Evolutionary conservation across 352 stramenopile genomes (phyloP), one percentile per base, ranked within the genome.

Genomic region (Phytophthora palmivora): DNA sequence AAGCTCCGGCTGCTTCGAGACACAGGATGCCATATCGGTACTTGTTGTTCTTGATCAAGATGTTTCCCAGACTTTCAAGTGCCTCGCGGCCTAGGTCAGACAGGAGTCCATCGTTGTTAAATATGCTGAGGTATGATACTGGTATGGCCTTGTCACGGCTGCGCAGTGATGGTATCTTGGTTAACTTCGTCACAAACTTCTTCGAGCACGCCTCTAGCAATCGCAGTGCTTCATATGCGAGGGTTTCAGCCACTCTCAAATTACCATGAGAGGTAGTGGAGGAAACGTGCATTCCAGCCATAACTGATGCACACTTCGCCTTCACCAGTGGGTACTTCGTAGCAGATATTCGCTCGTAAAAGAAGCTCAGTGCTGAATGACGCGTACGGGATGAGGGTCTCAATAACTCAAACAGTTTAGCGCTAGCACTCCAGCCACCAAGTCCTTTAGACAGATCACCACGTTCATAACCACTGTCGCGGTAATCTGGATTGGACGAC

Each of bases 31-130:
- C 86, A 41, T 91, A 94, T 14, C 84, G 86, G 47, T 96, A 96
- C 54, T 96, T 96, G 33, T 89, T 84, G 50, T 91, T 94, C 64
- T 91, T 88, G 46, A 92, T 87, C 49, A 96, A 71, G 24, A 93
- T 74, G 46, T 92, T 91, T 6, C 87, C 85, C 4, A 94, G 60
- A 52, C 63, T 78, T 48, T 96, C 87, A 0, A 96, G 62, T 4
- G 76, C 64, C 39, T 94, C 84, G 8, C 85, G 80, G 1, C 87
- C 87, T 6, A 94, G 63, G 28, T 87, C 77, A 0, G 84, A 93
- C 2, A 94, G 55, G 4, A 96, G 39, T 0, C 84, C 87, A 39
- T 94, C 84, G n/a, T 87, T 92, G 43, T 70, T 84, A 61, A 92
- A 94, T 66, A 88, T 70, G 42, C 78, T 94, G 8, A 82, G 59